Conservation (phyloP, 1,139 yeast genomes). For the Geotrichum histeridarum region DNA sequence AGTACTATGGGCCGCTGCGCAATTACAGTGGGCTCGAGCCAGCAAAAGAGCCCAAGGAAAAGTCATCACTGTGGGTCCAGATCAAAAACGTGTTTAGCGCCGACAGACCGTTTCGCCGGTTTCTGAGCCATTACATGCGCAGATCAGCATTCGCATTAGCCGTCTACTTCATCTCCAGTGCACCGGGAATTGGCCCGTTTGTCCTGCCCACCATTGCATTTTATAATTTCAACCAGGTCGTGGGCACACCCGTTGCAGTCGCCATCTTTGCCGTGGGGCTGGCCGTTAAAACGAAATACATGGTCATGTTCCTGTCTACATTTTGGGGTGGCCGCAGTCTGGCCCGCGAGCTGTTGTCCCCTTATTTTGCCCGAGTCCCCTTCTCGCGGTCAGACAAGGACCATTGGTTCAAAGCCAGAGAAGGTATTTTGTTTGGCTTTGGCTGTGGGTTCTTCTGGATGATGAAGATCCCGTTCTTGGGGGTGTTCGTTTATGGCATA, state of each 20-base stretch:
- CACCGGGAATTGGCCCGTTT: slow-evolving; percentile 43
- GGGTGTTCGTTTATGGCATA: slow-evolving; percentile 49
- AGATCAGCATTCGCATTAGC: slow-evolving; percentile 30
- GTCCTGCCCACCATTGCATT: slow-evolving; percentile 45
- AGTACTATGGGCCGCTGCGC: slow-evolving; percentile 25
- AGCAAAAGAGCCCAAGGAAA: neutral
- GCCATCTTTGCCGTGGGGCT: slow-evolving; percentile 39
- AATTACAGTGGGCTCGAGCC: neutral
- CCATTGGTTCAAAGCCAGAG: slow-evolving; percentile 53
- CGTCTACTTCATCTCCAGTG: slow-evolving; percentile 32
- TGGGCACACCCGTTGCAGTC: slow-evolving; percentile 47
- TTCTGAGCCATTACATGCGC: slow-evolving; percentile 27
- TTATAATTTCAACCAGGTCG: slow-evolving; percentile 42
- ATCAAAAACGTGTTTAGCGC: neutral
- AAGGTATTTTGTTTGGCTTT: slow-evolving; percentile 56
- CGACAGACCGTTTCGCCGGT: slow-evolving; percentile 17
- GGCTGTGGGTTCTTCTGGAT: slow-evolving; percentile 48
- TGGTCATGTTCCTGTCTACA: slow-evolving; percentile 41
- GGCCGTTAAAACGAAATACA: slow-evolving; percentile 37
- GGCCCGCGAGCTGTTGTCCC: slow-evolving; percentile 46
- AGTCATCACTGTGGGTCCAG: neutral
- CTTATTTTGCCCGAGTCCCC: slow-evolving; percentile 51
- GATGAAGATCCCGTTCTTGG: slow-evolving; percentile 45
- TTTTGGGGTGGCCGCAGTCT: slow-evolving; percentile 49
- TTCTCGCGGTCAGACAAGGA: slow-evolving; percentile 43